A percentile compares a stretch with the other conserved stretches of the same genome.
These are phyloP conservation scores for Athelia sp. DNA, from an alignment of 1,284 basidiomycete species.

Conservation along the genomic window DNA sequence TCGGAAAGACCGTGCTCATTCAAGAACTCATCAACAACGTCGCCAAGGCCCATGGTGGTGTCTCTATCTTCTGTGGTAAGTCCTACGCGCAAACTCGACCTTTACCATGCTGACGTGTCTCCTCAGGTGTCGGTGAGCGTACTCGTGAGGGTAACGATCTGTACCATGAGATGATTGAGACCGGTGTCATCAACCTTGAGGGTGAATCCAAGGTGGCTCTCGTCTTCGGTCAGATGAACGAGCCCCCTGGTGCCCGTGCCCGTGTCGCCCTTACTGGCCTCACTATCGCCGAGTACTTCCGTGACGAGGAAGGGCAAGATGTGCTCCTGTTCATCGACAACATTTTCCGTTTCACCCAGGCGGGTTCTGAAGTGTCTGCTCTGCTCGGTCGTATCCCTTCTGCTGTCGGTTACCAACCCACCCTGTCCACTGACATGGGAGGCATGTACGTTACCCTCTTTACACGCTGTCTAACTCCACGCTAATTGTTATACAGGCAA, in stretches of 20 bases:
- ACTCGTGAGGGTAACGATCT: conserved; percentile 99
- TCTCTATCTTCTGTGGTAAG: conserved; percentile 98
- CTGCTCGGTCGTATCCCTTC: conserved; percentile 99
- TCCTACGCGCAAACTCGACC: conserved; percentile 12
- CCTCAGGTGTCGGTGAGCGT: conserved; percentile 92
- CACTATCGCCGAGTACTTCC: conserved; percentile 99
- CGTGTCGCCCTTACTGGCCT: conserved; percentile 99
- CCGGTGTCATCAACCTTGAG: conserved; percentile 98
- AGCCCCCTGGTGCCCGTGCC: conserved; percentile 99
- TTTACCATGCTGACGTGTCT: conserved; percentile 5
- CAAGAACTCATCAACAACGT: conserved; percentile 99
- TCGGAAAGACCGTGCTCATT: conserved; percentile 99
- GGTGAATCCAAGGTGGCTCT: conserved; percentile 99
- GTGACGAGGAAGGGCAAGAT: conserved; percentile 99
- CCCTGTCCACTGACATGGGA: conserved; percentile 99
- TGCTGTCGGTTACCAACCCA: conserved; percentile 99
- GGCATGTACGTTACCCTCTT: conserved; percentile 74
- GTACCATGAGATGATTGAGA: conserved; percentile 99
- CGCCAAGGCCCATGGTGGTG: conserved; percentile 99
- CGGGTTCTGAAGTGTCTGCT: conserved; percentile 99
- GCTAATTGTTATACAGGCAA: conserved; percentile 52
- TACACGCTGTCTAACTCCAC: conserved; percentile 2
- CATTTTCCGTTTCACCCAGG: conserved; percentile 99
- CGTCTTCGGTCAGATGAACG: conserved; percentile 99
- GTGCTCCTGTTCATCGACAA: conserved; percentile 99